phyloP scores from a whole-genome alignment of 306 rosid species.

The Crotalaria pallida region DNA sequence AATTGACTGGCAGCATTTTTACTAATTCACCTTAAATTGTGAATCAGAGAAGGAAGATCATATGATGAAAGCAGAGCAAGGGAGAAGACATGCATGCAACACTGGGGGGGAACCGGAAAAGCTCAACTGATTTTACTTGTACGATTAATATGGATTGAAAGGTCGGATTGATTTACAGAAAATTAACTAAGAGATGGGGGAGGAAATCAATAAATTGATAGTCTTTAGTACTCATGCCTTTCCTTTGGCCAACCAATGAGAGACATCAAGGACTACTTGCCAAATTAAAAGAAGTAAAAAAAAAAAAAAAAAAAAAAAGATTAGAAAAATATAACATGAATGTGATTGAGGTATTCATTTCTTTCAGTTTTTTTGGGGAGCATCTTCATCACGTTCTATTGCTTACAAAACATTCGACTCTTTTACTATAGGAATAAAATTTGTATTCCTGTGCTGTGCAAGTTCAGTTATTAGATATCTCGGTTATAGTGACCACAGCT shows the following conservation, averaged over 20 bases:
- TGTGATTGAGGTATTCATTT: background rate
- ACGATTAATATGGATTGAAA: background rate
- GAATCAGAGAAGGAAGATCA: background rate
- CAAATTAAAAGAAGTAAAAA: background rate
- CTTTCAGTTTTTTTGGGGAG: background rate
- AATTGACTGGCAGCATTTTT: conserved; percentile 23
- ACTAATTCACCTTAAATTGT: background rate
- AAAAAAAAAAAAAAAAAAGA: background rate
- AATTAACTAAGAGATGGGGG: background rate
- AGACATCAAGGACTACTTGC: background rate
- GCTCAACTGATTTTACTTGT: background rate
- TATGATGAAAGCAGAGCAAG: background rate
- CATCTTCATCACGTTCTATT: background rate
- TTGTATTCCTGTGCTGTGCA: background rate
- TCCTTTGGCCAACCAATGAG: background rate
- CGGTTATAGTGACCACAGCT: too few relatives aligned
- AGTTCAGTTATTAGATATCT: background rate
- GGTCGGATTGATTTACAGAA: background rate
- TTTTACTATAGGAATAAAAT: background rate
- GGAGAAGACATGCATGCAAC: background rate
- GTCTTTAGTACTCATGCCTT: background rate
- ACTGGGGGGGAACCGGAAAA: background rate
- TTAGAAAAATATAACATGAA: background rate
- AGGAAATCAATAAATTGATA: background rate
- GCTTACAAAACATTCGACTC: background rate